Evolutionary conservation across 371 early-diverging fungal species (phyloP).

Genomic region (Mucor saturninus): DNA sequence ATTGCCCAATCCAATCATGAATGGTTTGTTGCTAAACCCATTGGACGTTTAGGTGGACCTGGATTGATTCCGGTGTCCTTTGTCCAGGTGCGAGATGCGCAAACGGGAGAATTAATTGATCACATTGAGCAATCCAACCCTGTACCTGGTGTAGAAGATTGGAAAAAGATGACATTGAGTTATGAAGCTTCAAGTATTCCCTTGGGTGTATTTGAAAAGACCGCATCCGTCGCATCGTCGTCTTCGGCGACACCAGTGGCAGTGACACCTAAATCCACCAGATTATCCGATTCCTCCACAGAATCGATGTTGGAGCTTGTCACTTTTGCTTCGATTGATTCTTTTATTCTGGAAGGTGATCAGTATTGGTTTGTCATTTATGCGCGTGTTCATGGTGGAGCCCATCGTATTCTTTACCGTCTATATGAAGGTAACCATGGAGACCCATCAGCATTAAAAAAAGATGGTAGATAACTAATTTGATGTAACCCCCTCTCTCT

Average conservation of each 20-base stretch:
- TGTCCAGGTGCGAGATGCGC: constrained; percentile 74
- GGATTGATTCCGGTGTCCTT: constrained; percentile 83
- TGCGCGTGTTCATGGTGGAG: constrained; percentile 49
- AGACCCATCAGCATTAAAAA: no score
- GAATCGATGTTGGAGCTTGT: constrained; percentile 26
- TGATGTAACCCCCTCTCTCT: no score
- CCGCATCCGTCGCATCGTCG: not conserved
- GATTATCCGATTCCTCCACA: constrained; percentile 18
- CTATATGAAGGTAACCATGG: constrained; percentile 57
- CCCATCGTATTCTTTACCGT: constrained; percentile 62
- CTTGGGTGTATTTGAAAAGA: constrained; percentile 25
- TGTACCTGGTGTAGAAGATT: constrained; percentile 72
- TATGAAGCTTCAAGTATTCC: constrained; percentile 60
- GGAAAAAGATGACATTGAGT: constrained; percentile 64
- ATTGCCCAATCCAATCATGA: constrained; percentile 82
- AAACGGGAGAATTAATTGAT: constrained; percentile 62
- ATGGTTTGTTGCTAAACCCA: constrained; percentile 84
- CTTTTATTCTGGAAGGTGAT: constrained; percentile 60
- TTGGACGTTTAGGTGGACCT: constrained; percentile 68
- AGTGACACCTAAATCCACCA: not conserved
- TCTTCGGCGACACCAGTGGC: no score
- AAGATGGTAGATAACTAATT: no score
- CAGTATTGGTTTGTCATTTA: constrained; percentile 68
- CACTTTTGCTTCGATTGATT: constrained; percentile 60
- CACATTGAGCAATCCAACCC: constrained; percentile 55